Conservation (phyloP, 2,329 filamentous ascomycete species). For the Exophiala calicioides region DNA sequence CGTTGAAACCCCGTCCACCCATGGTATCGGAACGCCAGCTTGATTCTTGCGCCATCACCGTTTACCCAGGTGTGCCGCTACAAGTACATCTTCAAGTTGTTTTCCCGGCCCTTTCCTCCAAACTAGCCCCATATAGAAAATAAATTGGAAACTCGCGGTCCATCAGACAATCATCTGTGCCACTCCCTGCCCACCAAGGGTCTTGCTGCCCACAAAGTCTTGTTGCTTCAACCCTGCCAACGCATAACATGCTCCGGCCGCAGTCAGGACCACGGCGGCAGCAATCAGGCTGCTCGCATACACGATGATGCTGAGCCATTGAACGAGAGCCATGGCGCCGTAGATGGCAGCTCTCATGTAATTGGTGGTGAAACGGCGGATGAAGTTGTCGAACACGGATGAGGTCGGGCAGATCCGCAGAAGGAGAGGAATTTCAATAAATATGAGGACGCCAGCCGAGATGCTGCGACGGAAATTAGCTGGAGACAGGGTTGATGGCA, state of each 20-base stretch:
- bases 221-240: slow-evolving; percentile 48
- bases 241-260: slow-evolving; percentile 77
- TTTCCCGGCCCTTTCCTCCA: slow-evolving; percentile 7
- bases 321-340: slow-evolving; percentile 72
- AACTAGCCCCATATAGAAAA: neutral
- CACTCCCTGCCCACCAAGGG: slow-evolving; percentile 75
- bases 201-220: slow-evolving; percentile 72
- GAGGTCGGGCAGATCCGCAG: slow-evolving; percentile 98
- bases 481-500: neutral
- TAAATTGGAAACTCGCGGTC: neutral
- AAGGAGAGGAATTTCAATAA: slow-evolving; percentile 88
- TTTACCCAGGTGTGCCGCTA: neutral
- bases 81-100: slow-evolving; percentile 12
- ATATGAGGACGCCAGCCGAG: slow-evolving; percentile 73
- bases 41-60: neutral
- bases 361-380: slow-evolving; percentile 92
- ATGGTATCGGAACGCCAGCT: slow-evolving; percentile 4
- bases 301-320: slow-evolving; percentile 76
- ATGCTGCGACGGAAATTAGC: slow-evolving; percentile 49
- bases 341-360: slow-evolving; percentile 92
- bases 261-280: slow-evolving; percentile 74
- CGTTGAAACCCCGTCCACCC: neutral
- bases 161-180: slow-evolving; percentile 33
- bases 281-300: slow-evolving; percentile 75
- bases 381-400: slow-evolving; percentile 79